phyloP scores from a whole-genome alignment of 805 yeast species.

The Candida schatavii region DNA sequence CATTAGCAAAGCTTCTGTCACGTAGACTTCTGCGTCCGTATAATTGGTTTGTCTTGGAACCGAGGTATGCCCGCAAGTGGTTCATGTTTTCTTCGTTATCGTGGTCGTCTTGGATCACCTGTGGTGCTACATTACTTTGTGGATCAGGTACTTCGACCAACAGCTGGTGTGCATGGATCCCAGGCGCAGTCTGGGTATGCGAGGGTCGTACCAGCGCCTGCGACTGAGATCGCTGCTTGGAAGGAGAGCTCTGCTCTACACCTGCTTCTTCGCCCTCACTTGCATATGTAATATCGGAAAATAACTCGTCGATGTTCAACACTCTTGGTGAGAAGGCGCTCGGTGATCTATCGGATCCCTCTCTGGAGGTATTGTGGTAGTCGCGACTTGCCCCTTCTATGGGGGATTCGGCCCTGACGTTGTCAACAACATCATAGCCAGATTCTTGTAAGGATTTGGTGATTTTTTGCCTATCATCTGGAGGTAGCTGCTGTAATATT shows the following conservation, averaged over 20 bases:
- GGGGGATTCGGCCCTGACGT: neutral
- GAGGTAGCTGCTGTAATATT: neutral
- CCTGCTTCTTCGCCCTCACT: neutral
- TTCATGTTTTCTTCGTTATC: slow-evolving; percentile 2
- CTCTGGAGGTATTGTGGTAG: neutral
- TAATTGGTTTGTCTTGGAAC: neutral
- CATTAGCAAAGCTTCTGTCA: slow-evolving; percentile 41
- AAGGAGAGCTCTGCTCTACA: neutral
- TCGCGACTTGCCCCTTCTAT: too few species aligned
- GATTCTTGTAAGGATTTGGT: neutral
- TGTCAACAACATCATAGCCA: slow-evolving; percentile 1
- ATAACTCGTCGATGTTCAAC: slow-evolving; percentile 4
- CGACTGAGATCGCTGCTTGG: neutral
- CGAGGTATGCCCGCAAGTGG: slow-evolving; percentile 4
- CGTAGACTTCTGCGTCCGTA: slow-evolving; percentile 28
- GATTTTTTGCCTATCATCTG: neutral
- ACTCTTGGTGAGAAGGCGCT: slow-evolving; percentile 1
- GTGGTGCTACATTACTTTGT: neutral
- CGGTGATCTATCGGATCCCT: slow-evolving; percentile 1
- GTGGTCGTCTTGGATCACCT: neutral
- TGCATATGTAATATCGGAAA: slow-evolving; percentile 3
- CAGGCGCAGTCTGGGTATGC: neutral
- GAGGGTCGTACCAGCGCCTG: neutral
- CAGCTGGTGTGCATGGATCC: too few species aligned
- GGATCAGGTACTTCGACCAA: too few species aligned